Evolutionary conservation across 31 red algal genomes (phyloP), one percentile per base, ranked within the genome.

Genomic region (Asparagopsis taxiformis): DNA sequence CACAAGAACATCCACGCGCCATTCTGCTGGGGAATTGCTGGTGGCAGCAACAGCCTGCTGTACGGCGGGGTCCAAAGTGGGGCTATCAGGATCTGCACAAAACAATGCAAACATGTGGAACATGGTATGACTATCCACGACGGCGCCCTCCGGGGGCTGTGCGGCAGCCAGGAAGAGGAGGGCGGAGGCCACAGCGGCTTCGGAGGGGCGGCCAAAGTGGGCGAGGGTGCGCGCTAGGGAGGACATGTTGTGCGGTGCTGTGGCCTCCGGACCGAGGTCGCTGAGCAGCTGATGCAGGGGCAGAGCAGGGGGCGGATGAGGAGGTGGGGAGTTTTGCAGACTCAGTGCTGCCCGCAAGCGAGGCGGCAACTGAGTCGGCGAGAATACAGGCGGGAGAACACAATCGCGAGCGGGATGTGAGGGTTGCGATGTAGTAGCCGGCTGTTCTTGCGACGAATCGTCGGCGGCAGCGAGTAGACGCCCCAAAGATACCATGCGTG

Each of bases 1-100:
- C 34, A 91, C 88, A 37, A 91, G 75, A n/a, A 84, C 72, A 77
- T 91, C 88, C 25, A 68, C 53, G 19, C 72, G 59, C 88, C 88
- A 91, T 55, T 91, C 88, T 31, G 55, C 21, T 31, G 77, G 60
- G 24, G 82, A 70, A 3, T 43, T 21, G 15, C 54, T 62, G 29
- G 49, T 54, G 22, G 75, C 37, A 24, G 72, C 65, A 6, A 80
- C 74, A 0, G 74, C 74, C 49, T 73, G 73, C 60, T 79, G 85
- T 36, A 89, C 67, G 38, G 57, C 0, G 7, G 74, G 73, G 36
- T 80, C 85, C 32, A 68, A 29, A 20, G 65, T 25, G 19, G 74
- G 44, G 44, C 62, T 74, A 3, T 89, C 85, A 16, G 85, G 74
- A 69, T 80, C 68, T 49, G 51, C 75, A 48, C 82, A 87, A 50